A percentile compares a stretch with the other conserved stretches of the same genome.
Evolutionary conservation across 352 stramenopile species (phyloP).

Genomic region (Phytophthora pluvialis): DNA sequence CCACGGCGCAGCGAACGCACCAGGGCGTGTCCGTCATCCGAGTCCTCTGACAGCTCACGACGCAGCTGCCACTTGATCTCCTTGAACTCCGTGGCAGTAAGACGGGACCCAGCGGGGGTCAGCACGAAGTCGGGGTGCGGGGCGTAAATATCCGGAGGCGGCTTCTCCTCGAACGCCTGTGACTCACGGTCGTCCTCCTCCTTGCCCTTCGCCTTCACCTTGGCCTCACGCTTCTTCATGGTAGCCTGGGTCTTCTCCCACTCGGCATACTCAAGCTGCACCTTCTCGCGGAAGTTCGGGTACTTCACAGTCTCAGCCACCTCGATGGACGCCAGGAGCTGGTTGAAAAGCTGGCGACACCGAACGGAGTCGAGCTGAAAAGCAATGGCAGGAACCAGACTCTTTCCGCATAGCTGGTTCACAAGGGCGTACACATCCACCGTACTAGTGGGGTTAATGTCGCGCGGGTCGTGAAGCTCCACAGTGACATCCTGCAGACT

Average conservation of each 20-base stretch:
- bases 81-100: constrained; percentile 93
- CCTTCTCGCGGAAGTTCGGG: constrained; percentile 93
- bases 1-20: constrained; percentile 93
- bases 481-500: constrained; percentile 70
- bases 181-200: constrained; percentile 83
- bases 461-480: constrained; percentile 53
- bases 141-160: constrained; percentile 93
- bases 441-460: constrained; percentile 59
- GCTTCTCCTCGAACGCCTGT: constrained; percentile 85
- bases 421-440: constrained; percentile 78
- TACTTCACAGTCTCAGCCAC: constrained; percentile 76
- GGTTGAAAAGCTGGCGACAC: constrained; percentile 87
- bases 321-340: constrained; percentile 78
- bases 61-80: constrained; percentile 90
- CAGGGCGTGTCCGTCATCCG: constrained; percentile 80
- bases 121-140: constrained; percentile 98
- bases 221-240: constrained; percentile 94
- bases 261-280: constrained; percentile 91
- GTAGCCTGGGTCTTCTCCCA: constrained; percentile 89
- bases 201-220: constrained; percentile 93
- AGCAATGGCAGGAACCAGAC: constrained; percentile 81
- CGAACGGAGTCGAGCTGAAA: constrained; percentile 91
- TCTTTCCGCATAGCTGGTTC: constrained; percentile 65
- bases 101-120: constrained; percentile 91
- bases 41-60: constrained; percentile 81